Conservation (phyloP, 495 filamentous ascomycete species). For the Aspergillus wentii region DNA sequence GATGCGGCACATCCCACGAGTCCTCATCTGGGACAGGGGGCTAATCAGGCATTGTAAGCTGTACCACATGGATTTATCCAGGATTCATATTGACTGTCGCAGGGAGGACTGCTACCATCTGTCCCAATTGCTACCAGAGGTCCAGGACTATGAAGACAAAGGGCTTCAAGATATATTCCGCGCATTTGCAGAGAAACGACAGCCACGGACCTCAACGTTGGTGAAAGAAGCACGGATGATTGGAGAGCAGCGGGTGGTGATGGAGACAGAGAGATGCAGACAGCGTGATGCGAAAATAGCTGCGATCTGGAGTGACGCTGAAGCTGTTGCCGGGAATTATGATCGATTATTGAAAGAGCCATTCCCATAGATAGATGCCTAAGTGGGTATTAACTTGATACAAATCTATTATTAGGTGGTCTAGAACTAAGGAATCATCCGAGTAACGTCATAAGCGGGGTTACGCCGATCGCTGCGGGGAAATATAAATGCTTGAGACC, state of each 20-base stretch:
- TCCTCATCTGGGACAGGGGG: slow-evolving; percentile 20
- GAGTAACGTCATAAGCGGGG: too few relatives aligned
- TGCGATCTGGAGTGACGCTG: slow-evolving; percentile 2
- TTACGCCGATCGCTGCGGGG: too few relatives aligned
- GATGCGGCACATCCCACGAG: slow-evolving; percentile 24
- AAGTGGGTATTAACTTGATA: too few relatives aligned
- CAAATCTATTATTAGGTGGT: too few relatives aligned
- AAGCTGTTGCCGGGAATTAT: neutral
- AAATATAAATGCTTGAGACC: too few relatives aligned
- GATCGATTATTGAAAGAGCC: slow-evolving; percentile 3
- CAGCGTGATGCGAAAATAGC: slow-evolving; percentile 9
- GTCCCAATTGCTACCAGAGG: neutral
- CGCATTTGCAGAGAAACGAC: slow-evolving; percentile 7
- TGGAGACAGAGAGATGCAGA: slow-evolving; percentile 2
- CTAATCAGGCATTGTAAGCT: slow-evolving; percentile 21
- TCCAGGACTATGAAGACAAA: neutral
- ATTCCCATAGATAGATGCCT: too few relatives aligned
- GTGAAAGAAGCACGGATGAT: slow-evolving; percentile 12
- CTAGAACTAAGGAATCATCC: too few relatives aligned
- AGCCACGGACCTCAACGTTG: slow-evolving; percentile 12
- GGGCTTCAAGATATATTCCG: neutral
- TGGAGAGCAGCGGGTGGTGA: slow-evolving; percentile 9
- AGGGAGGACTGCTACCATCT: slow-evolving; percentile 8
- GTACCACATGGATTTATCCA: slow-evolving; percentile 3
- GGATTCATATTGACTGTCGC: neutral